Conservation (phyloP, 2,329 filamentous ascomycete species). For the Cladosporium sp. region DNA sequence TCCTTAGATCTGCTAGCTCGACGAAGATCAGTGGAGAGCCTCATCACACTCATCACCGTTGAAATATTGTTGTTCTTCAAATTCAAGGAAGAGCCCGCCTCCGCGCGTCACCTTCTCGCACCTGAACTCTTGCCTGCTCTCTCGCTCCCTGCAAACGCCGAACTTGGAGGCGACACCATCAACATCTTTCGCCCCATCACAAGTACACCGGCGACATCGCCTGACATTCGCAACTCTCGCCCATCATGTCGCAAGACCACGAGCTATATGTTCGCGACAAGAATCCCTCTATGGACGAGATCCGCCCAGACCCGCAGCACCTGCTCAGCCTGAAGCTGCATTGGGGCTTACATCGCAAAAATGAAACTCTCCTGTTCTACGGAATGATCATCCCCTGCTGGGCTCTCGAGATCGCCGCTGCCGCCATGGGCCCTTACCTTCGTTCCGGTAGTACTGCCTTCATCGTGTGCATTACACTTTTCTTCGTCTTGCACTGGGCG, state of each 20-base stretch:
- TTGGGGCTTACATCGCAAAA: conserved; percentile 31
- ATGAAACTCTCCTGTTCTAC: conserved; percentile 35
- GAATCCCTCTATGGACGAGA: conserved; percentile 16
- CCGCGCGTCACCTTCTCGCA: background rate
- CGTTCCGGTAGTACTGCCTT: conserved; percentile 27
- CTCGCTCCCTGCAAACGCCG: background rate
- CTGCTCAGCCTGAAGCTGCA: conserved; percentile 26
- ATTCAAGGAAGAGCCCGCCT: conserved; percentile 6
- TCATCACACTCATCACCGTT: background rate
- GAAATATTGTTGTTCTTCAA: background rate
- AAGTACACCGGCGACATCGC: background rate
- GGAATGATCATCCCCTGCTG: conserved; percentile 31
- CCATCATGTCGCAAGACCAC: conserved; percentile 13
- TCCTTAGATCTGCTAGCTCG: background rate
- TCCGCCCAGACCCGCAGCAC: conserved; percentile 19
- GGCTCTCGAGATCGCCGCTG: conserved; percentile 32
- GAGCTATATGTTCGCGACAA: conserved; percentile 15
- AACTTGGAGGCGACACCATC: conserved; percentile 1
- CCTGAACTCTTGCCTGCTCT: background rate
- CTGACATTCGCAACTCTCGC: background rate
- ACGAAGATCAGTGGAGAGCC: conserved; percentile 1
- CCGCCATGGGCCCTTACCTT: conserved; percentile 27
- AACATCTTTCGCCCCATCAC: background rate
- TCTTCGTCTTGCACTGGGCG: conserved; percentile 34
- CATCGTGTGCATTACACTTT: conserved; percentile 27